These are phyloP conservation scores for Cryptosporidium viatorum DNA, from an alignment of 169 alveolate species.

Conservation along the genomic window DNA sequence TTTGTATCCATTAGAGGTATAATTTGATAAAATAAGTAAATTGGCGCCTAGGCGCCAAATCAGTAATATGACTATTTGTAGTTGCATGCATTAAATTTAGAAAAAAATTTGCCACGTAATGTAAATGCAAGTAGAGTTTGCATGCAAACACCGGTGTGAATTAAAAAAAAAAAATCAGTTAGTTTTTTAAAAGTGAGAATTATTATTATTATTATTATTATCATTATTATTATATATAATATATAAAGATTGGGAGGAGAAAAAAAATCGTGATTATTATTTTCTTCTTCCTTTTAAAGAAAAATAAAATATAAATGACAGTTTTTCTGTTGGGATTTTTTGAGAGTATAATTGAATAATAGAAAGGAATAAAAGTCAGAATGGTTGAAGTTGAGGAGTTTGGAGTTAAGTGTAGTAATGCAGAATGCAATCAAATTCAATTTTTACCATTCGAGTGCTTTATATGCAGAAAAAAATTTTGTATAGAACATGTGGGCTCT, in stretches of 20 bases:
- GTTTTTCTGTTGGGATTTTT: not conserved
- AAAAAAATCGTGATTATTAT: not conserved
- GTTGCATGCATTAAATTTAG: conserved; percentile 9
- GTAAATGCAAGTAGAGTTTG: not conserved
- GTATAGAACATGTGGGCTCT: conserved; percentile 23
- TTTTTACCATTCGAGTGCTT: conserved; percentile 41
- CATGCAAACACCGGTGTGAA: conserved; percentile 24
- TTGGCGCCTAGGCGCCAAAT: conserved; percentile 45
- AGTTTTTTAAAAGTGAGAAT: not conserved
- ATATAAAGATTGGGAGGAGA: not conserved
- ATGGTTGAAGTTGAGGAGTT: conserved; percentile 61
- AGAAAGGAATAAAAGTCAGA: not conserved
- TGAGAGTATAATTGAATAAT: not conserved
- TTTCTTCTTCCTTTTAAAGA: not conserved
- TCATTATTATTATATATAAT: no score
- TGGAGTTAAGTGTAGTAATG: conserved; percentile 25
- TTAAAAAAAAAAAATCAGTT: not conserved
- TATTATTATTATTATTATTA: no score
- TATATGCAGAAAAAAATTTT: conserved; percentile 8
- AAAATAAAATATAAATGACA: not conserved
- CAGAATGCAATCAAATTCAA: conserved; percentile 27
- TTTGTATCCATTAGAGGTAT: conserved; percentile 16
- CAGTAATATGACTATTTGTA: not conserved
- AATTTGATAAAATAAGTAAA: not conserved
- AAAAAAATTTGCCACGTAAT: conserved; percentile 8